phyloP scores from a whole-genome alignment of 139 green algal genomes.

The Chlamydomonas asymmetrica region DNA sequence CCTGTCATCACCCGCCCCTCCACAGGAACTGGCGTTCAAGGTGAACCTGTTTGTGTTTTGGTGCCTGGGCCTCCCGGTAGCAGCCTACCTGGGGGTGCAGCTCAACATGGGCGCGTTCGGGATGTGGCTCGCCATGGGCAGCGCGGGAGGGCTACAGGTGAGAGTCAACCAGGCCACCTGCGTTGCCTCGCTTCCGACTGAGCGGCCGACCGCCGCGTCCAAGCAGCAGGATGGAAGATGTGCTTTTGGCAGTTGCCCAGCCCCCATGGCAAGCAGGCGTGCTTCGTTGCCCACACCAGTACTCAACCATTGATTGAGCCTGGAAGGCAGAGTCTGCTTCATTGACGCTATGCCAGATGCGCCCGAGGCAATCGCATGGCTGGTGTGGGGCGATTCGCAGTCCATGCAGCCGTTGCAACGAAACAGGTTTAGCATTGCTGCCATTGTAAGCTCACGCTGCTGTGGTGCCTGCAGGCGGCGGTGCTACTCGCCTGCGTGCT shows the following conservation, averaged over 20 bases:
- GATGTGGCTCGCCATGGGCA: slow-evolving; percentile 23
- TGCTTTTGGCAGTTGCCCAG: neutral
- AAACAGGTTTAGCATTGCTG: too few species aligned
- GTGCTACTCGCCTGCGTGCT: slow-evolving; percentile 4
- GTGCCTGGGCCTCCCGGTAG: slow-evolving; percentile 11
- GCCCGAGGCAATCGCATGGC: neutral
- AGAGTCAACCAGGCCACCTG: neutral
- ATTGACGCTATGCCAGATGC: neutral
- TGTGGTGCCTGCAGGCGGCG: neutral
- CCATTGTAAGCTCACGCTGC: neutral
- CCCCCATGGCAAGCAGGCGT: neutral
- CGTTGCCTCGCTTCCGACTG: neutral
- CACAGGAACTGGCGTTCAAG: slow-evolving; percentile 29
- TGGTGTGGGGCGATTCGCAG: too few species aligned
- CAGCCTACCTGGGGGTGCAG: slow-evolving; percentile 4
- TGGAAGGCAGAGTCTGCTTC: neutral
- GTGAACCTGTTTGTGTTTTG: slow-evolving; percentile 21
- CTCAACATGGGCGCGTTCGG: slow-evolving; percentile 4
- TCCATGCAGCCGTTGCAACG: too few species aligned
- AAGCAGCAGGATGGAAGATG: neutral
- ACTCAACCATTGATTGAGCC: neutral
- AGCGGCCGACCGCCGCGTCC: neutral
- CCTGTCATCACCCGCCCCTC: too few species aligned
- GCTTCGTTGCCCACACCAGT: neutral
- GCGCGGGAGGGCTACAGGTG: slow-evolving; percentile 19